Conservation (phyloP, 169 alveolate genomes). For the Amoebophrya sp. region DNA sequence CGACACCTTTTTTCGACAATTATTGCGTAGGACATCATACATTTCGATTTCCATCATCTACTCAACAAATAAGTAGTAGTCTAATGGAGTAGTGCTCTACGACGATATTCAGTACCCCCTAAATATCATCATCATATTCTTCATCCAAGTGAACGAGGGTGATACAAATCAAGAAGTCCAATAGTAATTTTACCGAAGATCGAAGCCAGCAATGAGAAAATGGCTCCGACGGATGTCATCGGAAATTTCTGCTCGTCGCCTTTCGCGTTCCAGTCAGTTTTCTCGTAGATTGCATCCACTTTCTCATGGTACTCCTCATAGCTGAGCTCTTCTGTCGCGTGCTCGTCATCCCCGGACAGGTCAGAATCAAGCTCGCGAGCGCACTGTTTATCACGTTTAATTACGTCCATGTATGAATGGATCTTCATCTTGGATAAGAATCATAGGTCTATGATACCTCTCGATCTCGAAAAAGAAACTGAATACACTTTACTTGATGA, state of each 20-base stretch:
- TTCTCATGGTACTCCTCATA: slow-evolving; percentile 6
- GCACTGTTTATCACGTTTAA: neutral
- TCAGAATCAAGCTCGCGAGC: neutral
- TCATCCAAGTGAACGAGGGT: neutral
- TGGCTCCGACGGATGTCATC: neutral
- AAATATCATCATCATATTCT: too few species aligned
- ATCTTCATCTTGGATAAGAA: too few species aligned
- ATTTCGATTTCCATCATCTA: neutral
- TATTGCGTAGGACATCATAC: neutral
- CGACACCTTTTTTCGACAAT: slow-evolving; percentile 13
- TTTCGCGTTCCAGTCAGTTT: neutral
- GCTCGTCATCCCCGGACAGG: neutral
- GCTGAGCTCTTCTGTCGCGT: neutral
- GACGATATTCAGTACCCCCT: neutral
- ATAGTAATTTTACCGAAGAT: neutral
- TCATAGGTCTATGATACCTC: too few species aligned
- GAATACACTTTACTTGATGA: too few species aligned
- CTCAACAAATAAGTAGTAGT: neutral
- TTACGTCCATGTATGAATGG: too few species aligned
- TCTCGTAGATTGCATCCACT: neutral
- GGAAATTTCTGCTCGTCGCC: neutral
- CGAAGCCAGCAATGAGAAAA: neutral
- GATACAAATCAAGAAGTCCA: neutral
- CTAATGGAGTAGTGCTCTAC: neutral
- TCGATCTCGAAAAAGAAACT: too few species aligned